Conservation (phyloP, 305 asterid species). For the Stenogyne calaminthoides region DNA sequence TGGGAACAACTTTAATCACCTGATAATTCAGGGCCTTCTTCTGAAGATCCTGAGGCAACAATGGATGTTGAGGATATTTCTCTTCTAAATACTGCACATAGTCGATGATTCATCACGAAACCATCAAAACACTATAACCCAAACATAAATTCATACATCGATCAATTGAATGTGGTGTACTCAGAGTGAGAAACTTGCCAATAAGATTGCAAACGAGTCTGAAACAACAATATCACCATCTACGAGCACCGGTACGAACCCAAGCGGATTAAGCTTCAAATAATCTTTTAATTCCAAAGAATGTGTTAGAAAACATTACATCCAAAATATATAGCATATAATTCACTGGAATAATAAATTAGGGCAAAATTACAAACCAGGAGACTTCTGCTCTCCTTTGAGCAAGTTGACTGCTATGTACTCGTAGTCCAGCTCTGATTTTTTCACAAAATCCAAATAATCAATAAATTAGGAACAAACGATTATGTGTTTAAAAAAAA, state of each 20-base stretch:
- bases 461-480: neutral
- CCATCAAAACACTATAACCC: neutral
- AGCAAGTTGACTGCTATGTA: slow-evolving; percentile 70
- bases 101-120: slow-evolving; percentile 16
- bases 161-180: neutral
- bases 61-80: slow-evolving; percentile 81
- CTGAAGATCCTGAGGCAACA: slow-evolving; percentile 79
- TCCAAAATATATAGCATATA: neutral
- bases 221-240: slow-evolving; percentile 74
- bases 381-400: slow-evolving; percentile 65
- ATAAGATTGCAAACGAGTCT: slow-evolving; percentile 79
- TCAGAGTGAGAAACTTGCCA: slow-evolving; percentile 50
- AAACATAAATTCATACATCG: neutral
- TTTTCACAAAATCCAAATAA: neutral
- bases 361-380: slow-evolving; percentile 47
- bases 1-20: slow-evolving; percentile 37
- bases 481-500: neutral
- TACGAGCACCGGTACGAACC: slow-evolving; percentile 74
- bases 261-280: slow-evolving; percentile 89
- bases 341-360: neutral
- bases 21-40: slow-evolving; percentile 66
- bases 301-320: neutral
- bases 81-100: slow-evolving; percentile 78
- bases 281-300: slow-evolving; percentile 48
- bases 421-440: slow-evolving; percentile 72